Evolutionary conservation across 441 rosid genomes (phyloP), one percentile per base, ranked within the genome.

Genomic region (Euphorbia schlechtendalii): DNA sequence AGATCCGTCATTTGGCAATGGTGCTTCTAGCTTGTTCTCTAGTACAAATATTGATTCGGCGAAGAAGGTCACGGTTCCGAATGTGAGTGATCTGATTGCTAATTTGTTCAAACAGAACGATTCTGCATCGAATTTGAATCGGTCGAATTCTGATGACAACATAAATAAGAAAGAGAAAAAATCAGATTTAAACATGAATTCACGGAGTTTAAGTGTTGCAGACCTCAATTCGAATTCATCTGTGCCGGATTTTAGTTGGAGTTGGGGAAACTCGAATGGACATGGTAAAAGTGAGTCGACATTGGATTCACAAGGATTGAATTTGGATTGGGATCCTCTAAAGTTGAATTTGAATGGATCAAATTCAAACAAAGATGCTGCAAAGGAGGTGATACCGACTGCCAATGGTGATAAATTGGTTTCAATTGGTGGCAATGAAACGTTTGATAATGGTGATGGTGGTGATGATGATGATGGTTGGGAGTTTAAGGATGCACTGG

Each of bases 31-130:
- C 34, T 74, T 61, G 22, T 63, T 76, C 48, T 70, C 60, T 57
- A 72, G 73, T 1, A 72, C 67, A 43, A 71, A 68, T 66, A 58
- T 30, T 56, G 76, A 79, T 71, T 61, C 54, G 65, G 76, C 64
- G 41, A 65, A 67, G 34, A 74, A 67, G 38, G 72, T 64, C 46
- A 67, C 74, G 62, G 59, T 56, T 61, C 13, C 59, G 22, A 59
- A 74, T 57, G 76, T 49, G 49, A 78, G 63, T 64, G 86, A 80
- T 67, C 24, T 85, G 74, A 69, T 90, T 64, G 68, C 71, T 36
- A 72, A 80, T 80, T 72, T 86, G 56, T 81, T 78, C 46, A 77
- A 65, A 66, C 77, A 66, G 34, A 82, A 58, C 5, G 79, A 70
- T 69, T 43, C 13, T 24, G 46, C n/a, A 32, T 17, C 68, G 17